Evolutionary conservation across 768 basidiomycete species (phyloP).

Genomic region (Termitomyces sp.): DNA sequence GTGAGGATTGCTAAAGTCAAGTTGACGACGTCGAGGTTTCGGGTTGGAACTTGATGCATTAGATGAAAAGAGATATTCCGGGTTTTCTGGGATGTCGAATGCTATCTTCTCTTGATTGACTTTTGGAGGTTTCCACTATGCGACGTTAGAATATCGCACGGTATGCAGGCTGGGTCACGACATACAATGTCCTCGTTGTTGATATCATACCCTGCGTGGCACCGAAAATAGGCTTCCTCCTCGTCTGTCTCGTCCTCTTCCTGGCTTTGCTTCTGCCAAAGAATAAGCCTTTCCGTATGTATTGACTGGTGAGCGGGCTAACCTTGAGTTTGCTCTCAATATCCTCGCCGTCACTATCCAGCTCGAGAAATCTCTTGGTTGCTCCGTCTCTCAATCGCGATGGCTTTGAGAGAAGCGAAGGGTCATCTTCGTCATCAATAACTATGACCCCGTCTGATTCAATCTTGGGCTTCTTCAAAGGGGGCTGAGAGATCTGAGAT

Average conservation of each 20-base stretch:
- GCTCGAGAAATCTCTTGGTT: constrained; percentile 4
- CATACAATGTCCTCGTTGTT: constrained; percentile 20
- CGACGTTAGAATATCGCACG: background rate
- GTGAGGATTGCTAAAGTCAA: constrained; percentile 8
- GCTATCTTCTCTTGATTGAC: constrained; percentile 10
- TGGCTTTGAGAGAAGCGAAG: background rate
- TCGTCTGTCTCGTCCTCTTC: constrained; percentile 9
- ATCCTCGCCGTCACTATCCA: constrained; percentile 16
- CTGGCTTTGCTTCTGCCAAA: constrained; percentile 6
- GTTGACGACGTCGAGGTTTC: background rate
- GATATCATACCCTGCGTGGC: constrained; percentile 20
- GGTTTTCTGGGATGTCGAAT: constrained; percentile 5
- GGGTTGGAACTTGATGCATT: constrained; percentile 2
- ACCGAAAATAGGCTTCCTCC: constrained; percentile 9
- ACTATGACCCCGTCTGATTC: background rate
- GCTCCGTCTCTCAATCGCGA: no score
- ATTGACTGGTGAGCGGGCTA: background rate
- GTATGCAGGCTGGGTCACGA: background rate
- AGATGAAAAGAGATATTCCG: constrained; percentile 7
- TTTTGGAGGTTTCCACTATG: constrained; percentile 15
- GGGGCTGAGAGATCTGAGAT: background rate
- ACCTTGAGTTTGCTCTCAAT: constrained; percentile 11
- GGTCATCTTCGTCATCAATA: background rate
- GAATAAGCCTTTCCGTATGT: background rate
- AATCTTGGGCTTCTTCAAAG: background rate